Base-by-base conservation (phyloP, 352 stramenopile species). In the Globisporangium sylvaticum region DNA sequence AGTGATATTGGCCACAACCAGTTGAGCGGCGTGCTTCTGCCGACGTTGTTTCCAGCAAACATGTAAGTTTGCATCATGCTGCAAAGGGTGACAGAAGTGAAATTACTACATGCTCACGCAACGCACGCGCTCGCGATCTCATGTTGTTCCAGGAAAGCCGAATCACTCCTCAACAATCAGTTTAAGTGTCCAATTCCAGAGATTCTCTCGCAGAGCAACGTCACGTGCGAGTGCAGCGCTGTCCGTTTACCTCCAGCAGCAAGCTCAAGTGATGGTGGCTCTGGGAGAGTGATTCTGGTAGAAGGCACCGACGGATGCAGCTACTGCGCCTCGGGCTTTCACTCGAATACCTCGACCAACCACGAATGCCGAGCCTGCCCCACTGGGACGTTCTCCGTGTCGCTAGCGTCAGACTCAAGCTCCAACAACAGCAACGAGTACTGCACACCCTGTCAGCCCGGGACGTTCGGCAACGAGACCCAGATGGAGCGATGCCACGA, bases 321-420 rank as follows among this genome's bases (percentile, higher is more conserved):
- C 12, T 71, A 64, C 52, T 91, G 84, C 48, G 62, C 67, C 0
- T 54, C 65, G 24, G 80, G 76, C 10, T 76, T 59, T 20, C 86
- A 79, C 64, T 83, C 81, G 0, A 89, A 89, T 29, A 56, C 72
- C 6, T 80, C 75, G 4, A 86, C 83, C 4, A 50, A 72, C 2
- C 66, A 80, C 20, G 69, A 74, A 34, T 93, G 84, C 50, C 24
- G 9, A 5, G n/a, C 54, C 0, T 90, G 81, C 67, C 73, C 83
- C 27, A 5, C 65, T 18, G 74, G 77, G 22, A 67, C 73, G 27
- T 74, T 73, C 50, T 39, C 66, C 0, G 60, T 65, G 4, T 46
- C 39, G 6, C 20, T 55, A 9, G 50, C 46, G 15, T 58, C 44
- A 25, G 55, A 20, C 37, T 50, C 18, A 34, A 64, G 31, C 2